Percentiles rank a stretch among this genome's conserved stretches.
phyloP scores from a whole-genome alignment of 2,329 filamentous ascomycete genomes.

The Aspergillus aculeatus region DNA sequence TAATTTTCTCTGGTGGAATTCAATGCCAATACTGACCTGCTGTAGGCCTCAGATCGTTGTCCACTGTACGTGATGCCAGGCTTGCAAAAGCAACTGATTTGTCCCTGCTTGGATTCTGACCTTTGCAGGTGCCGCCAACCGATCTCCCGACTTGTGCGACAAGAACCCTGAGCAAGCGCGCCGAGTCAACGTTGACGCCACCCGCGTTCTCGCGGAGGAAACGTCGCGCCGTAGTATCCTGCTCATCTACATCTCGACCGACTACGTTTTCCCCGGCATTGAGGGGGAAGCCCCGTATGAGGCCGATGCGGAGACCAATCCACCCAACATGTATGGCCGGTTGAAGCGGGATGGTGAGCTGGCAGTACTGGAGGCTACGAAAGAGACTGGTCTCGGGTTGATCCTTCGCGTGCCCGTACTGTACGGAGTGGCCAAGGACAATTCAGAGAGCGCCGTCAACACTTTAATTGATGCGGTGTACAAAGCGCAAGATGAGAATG shows the following conservation, averaged over 20 bases:
- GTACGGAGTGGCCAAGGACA: constrained; percentile 72
- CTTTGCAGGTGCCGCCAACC: constrained; percentile 72
- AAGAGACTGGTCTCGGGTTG: constrained; percentile 57
- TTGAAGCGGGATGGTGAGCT: constrained; percentile 70
- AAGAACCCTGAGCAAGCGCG: constrained; percentile 72
- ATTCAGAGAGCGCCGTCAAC: constrained; percentile 78
- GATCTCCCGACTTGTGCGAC: constrained; percentile 83
- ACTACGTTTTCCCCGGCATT: constrained; percentile 74
- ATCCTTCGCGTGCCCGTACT: constrained; percentile 79
- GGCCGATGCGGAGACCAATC: constrained; percentile 59
- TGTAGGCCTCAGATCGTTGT: constrained; percentile 71
- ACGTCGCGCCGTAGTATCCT: constrained; percentile 56
- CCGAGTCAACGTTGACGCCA: constrained; percentile 72
- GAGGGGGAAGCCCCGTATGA: constrained; percentile 85
- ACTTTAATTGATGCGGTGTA: constrained; percentile 72
- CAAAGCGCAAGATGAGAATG: constrained; percentile 65
- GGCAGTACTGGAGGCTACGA: constrained; percentile 65
- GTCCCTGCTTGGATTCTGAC: constrained; percentile 13
- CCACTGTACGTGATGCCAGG: constrained; percentile 62
- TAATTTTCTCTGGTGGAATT: neutral
- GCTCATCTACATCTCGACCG: constrained; percentile 66
- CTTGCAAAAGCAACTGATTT: neutral
- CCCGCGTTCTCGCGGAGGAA: constrained; percentile 63
- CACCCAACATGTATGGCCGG: constrained; percentile 77
- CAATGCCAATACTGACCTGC: constrained; percentile 6